Evolutionary conservation across 2,329 filamentous ascomycete genomes (phyloP), one percentile per base, ranked within the genome.

Genomic region (Fusarium nurragi): DNA sequence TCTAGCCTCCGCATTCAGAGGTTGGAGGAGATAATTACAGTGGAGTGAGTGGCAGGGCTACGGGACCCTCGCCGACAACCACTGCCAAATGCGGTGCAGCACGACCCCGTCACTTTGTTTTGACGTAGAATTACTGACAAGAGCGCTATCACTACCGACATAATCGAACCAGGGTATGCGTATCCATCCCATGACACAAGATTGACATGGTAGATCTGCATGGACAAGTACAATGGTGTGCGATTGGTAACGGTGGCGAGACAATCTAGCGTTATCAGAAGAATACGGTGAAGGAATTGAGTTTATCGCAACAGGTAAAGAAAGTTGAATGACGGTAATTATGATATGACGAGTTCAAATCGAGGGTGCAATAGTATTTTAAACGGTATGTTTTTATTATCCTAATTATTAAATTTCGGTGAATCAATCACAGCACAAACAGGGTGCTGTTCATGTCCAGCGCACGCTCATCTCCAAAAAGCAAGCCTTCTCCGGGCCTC

Each of bases 401-500:
- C 14, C 4, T 25, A 23, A 18, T 45, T 18, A 16, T 18, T 9
- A 19, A 10, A 13, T 19, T 9, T 16, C 9, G 32, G 16, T n/a
- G 16, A 16, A 32, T 4, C 6, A 16, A 3, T 32, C 25, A 11
- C 12, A 13, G 12, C 10, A 22, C 9, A 14, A 48, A 48, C 4
- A 8, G 10, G 18, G 16, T 16, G n/a, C 43, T 48, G 30, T 45
- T 43, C 16, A n/a, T 30, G 21, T 4, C 32, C n/a, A 34, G 4
- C 32, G n/a, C 16, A 34, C 23, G 12, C 47, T 48, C 58, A 63
- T 47, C 37, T 39, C 64, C 57, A 58, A 19, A 67, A 58, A 26
- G 64, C 56, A 30, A 82, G 79, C 21, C 74, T 54, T 62, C 73
- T 71, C 63, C 67, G 59, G 6, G 64, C 68, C 61, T 76, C 74